Evolutionary conservation across 2,329 filamentous ascomycete genomes (phyloP), one percentile per base, ranked within the genome.

Genomic region (Trichoderma sp.): DNA sequence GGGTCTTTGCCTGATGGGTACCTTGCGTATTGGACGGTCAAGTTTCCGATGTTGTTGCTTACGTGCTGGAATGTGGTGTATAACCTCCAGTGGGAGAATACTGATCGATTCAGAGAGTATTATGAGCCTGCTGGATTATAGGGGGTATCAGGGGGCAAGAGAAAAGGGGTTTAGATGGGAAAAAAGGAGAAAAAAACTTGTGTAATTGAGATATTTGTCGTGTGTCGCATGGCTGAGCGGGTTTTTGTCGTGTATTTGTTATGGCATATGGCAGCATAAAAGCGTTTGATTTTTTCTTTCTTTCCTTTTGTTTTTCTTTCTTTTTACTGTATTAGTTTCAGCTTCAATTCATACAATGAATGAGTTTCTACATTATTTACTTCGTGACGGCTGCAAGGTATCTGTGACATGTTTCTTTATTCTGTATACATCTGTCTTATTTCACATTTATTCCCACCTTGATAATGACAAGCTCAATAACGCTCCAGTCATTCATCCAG

Each of bases 1-100:
- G 94, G 94, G 0, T 83, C 90, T 9, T 79, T 95, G 72, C 92
- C 94, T 0, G 91, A 94, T 15, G 93, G 93, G 0, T 98, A 97
- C 78, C 83, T 97, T 58, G 86, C 85, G 12, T 97, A 97, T 78
- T 98, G 94, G 93, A 92, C 92, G 0, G 84, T 88, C 8, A 86
- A 88, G 71, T 98, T 98, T 78, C 94, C 94, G 4, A 89, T 88
- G 75, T 80, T 98, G 76, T 79, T 98, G 72, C 90, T 97, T 78
- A 86, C 87, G 68, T 97, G 93, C 78, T 95, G 94, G 84, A 88
- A 90, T 76, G 88, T 95, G 20, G 87, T 97, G 26, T 87, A 88
- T 73, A 87, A 91, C 65, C 84, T 93, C 73, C 86, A 84, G 2
- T 87, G 94, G 82, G 85, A 91, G 71, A 82, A 83, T 1, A 85